These are phyloP conservation scores for Gossypium longicalyx DNA, from an alignment of 345 rosid species.

Conservation along the genomic window DNA sequence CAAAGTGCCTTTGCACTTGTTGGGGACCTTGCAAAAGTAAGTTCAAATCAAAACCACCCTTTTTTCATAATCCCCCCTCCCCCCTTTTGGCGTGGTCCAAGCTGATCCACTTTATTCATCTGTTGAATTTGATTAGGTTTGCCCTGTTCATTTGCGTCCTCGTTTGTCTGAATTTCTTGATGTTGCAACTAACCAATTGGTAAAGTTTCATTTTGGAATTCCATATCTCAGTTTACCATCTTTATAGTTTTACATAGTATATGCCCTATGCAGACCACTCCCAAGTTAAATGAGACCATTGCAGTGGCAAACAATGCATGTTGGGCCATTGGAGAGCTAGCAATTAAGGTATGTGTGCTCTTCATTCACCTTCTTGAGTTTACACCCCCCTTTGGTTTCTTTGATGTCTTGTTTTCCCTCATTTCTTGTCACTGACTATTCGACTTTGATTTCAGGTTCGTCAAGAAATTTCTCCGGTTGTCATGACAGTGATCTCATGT, in stretches of 20 bases:
- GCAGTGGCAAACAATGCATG: slow-evolving; percentile 98
- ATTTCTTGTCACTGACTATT: neutral
- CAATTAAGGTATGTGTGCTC: slow-evolving; percentile 59
- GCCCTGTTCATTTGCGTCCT: slow-evolving; percentile 64
- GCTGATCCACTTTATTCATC: neutral
- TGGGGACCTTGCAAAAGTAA: slow-evolving; percentile 68
- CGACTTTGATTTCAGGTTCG: slow-evolving; percentile 53
- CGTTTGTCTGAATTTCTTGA: slow-evolving; percentile 61
- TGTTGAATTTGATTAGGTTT: slow-evolving; percentile 41
- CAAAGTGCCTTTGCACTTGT: slow-evolving; percentile 84
- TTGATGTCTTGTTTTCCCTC: neutral
- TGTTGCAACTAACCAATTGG: slow-evolving; percentile 78
- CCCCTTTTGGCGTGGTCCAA: neutral
- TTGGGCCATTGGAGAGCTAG: slow-evolving; percentile 99
- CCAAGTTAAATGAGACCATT: slow-evolving; percentile 59
- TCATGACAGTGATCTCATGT: slow-evolving; percentile 62
- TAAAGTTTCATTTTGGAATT: slow-evolving; percentile 33
- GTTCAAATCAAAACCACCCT: slow-evolving; percentile 18
- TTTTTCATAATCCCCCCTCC: too few relatives aligned
- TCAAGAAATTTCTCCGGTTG: slow-evolving; percentile 83
- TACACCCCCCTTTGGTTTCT: neutral
- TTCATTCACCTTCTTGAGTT: neutral
- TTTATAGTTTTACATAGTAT: neutral
- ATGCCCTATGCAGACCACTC: slow-evolving; percentile 47
- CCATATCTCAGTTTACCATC: slow-evolving; percentile 11